A percentile compares a stretch with the other conserved stretches of the same genome.
Conservation (phyloP, 1,139 yeast genomes). For the Zygoascus sp. region DNA sequence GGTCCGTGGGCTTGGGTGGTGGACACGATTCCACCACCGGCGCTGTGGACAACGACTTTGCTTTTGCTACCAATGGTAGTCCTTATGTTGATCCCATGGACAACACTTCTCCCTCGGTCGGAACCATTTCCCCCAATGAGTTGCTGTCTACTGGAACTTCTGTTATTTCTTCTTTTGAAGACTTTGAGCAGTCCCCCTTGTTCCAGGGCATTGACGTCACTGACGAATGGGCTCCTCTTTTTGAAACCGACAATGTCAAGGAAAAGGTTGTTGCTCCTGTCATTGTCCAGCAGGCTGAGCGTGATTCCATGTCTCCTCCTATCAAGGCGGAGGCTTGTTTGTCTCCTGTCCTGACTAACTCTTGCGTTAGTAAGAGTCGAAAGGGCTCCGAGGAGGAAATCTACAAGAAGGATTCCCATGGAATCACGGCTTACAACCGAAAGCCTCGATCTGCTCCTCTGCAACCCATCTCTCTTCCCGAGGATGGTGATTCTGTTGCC, state of each 20-base stretch:
- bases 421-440: slow-evolving; percentile 38
- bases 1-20: slow-evolving; percentile 25
- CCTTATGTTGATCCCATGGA: slow-evolving; percentile 24
- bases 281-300: slow-evolving; percentile 1
- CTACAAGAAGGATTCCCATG: slow-evolving; percentile 37
- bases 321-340: slow-evolving; percentile 11
- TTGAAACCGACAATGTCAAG: slow-evolving; percentile 13
- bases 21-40: slow-evolving; percentile 18
- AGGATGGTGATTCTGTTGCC: slow-evolving; percentile 53
- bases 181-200: slow-evolving; percentile 34
- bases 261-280: slow-evolving; percentile 7
- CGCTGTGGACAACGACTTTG: slow-evolving; percentile 5
- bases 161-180: slow-evolving; percentile 21
- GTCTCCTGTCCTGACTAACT: slow-evolving; percentile 12
- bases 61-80: slow-evolving; percentile 11
- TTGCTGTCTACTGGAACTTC: slow-evolving; percentile 24
- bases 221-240: slow-evolving; percentile 7
- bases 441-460: slow-evolving; percentile 43
- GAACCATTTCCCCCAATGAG: slow-evolving; percentile 34
- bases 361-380: slow-evolving; percentile 18
- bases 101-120: slow-evolving; percentile 23
- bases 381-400: slow-evolving; percentile 11
- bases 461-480: slow-evolving; percentile 58
- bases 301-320: slow-evolving; percentile 6
- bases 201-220: slow-evolving; percentile 33